Percentiles rank a stretch among this genome's conserved stretches.
These are phyloP conservation scores for Neckera pumila DNA, from an alignment of 225 moss, liverwort and hornwort species.

Conservation along the genomic window DNA sequence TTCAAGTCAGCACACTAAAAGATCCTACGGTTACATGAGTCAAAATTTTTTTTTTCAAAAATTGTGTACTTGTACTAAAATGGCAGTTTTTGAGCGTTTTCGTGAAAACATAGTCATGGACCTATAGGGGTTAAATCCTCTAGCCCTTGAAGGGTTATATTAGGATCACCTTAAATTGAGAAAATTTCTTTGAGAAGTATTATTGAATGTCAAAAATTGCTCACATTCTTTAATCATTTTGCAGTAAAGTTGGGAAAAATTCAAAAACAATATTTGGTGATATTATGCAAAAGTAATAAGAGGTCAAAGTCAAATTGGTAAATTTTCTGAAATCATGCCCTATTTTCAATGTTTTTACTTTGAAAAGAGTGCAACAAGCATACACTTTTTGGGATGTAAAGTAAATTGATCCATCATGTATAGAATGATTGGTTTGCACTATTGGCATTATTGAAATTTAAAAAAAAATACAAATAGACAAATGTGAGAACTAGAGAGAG, in stretches of 20 bases:
- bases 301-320: background rate
- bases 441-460: background rate
- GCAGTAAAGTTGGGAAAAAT: background rate
- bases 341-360: background rate
- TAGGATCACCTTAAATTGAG: background rate
- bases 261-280: background rate
- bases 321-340: rapidly evolving
- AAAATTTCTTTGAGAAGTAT: background rate
- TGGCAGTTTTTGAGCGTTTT: too few species aligned
- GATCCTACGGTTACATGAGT: too few species aligned
- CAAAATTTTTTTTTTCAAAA: too few species aligned
- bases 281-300: background rate
- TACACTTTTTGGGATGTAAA: background rate
- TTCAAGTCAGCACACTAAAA: too few species aligned
- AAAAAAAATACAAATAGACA: background rate
- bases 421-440: background rate
- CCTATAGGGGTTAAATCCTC: too few species aligned
- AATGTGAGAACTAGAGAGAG: background rate
- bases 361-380: background rate
- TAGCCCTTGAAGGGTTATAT: background rate
- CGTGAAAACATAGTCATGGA: too few species aligned
- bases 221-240: background rate
- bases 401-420: rapidly evolving
- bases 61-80: too few species aligned
- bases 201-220: background rate